Evolutionary conservation across 2,329 filamentous ascomycete genomes (phyloP), one percentile per base, ranked within the genome.

Genomic region (Aspergillus hortae): DNA sequence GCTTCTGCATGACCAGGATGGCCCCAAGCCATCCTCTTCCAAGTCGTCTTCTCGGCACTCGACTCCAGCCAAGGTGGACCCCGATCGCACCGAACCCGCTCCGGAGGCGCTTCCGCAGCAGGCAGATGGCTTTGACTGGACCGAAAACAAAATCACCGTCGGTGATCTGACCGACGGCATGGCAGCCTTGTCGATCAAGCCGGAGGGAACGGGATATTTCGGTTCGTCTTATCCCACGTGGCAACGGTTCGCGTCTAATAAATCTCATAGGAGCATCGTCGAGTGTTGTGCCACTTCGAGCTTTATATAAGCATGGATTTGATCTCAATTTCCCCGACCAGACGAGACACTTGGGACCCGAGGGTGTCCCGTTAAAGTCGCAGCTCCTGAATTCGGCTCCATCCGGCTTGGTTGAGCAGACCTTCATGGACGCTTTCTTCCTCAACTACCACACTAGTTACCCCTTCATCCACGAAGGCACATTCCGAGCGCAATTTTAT

Each of bases 391-490:
- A 66, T 47, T 68, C 66, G 21, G 70, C 69, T 9, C 69, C 69
- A 1, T 71, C 70, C 21, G 69, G 69, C 11, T 54, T 72, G 30
- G 65, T 72, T 11, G 69, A 72, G 48, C 69, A 73, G 55, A 66
- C 70, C 3, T 72, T 74, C 35, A 72, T 74, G 49, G 72, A 78
- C 51, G 70, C 73, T 1, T 79, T 76, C 57, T 79, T 79, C 50
- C 57, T 68, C 17, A 68, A 75, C 21, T 79, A 78, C 54, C 74
- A 79, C 55, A 63, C 67, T 6, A 72, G 72, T 41, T 78, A 78
- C 57, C 77, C 76, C 1, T 72, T 78, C 38, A 63, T 79, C 7
- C 74, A 79, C 48, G 76, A 79, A 56, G 67, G 70, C 5, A 75
- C 71, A 0, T 79, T 79, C 51, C 66, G 75, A 47, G 74, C 75